These are phyloP conservation scores for Flaveria robusta DNA, from an alignment of 129 eudicot species.

Conservation along the genomic window DNA sequence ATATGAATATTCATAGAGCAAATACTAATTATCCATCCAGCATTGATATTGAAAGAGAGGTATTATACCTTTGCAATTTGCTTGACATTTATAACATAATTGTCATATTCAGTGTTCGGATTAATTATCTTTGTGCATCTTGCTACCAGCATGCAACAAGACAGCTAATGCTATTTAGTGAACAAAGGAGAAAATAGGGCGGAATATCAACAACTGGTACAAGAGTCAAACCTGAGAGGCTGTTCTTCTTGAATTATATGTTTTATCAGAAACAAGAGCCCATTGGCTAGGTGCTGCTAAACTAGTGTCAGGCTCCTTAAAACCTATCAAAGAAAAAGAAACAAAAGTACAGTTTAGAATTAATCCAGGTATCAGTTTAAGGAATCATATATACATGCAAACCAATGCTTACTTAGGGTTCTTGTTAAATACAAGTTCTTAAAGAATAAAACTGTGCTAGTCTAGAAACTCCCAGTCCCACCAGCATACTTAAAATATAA, in stretches of 20 bases:
- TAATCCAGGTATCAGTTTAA: too few species aligned
- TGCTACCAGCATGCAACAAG: constrained; percentile 62
- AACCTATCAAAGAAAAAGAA: constrained; percentile 45
- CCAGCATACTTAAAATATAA: too few species aligned
- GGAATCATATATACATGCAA: background rate
- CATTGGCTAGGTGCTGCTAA: constrained; percentile 96
- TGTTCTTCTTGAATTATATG: constrained; percentile 99
- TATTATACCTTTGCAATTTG: constrained; percentile 85
- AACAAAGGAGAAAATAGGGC: background rate
- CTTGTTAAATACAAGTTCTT: too few species aligned
- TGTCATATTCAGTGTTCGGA: constrained; percentile 97
- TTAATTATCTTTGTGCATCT: constrained; percentile 89
- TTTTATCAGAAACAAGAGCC: constrained; percentile 94
- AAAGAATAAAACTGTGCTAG: too few species aligned
- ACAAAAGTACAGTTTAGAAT: background rate
- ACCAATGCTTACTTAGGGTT: background rate
- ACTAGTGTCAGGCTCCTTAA: constrained; percentile 97
- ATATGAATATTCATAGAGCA: constrained; percentile 22
- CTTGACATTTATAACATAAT: constrained; percentile 89
- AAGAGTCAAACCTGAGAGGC: constrained; percentile 77
- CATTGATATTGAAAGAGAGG: constrained; percentile 49
- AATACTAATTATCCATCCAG: constrained; percentile 85
- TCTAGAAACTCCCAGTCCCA: too few species aligned
- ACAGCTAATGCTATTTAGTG: background rate
- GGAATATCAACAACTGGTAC: too few species aligned